Conservation (phyloP, 768 basidiomycete genomes). For the Lyophyllum shimeji region DNA sequence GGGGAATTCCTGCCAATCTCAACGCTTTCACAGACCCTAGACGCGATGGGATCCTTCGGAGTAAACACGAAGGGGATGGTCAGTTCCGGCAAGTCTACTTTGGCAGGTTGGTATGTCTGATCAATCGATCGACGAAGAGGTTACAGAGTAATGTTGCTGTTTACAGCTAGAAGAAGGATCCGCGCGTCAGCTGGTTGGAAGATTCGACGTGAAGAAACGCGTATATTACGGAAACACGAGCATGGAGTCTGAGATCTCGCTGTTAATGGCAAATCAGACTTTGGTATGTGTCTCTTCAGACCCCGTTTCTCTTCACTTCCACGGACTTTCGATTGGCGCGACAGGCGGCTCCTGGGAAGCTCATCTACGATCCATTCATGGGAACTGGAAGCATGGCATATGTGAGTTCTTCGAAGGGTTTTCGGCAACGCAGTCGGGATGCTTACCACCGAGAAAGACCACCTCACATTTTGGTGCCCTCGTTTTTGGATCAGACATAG, state of each 20-base stretch:
- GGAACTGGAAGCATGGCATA: slow-evolving; percentile 93
- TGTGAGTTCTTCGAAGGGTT: slow-evolving; percentile 38
- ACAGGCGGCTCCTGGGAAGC: slow-evolving; percentile 83
- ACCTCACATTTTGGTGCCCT: slow-evolving; percentile 85
- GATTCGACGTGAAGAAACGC: slow-evolving; percentile 88
- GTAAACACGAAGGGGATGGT: slow-evolving; percentile 61
- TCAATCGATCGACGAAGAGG: background rate
- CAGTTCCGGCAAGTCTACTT: slow-evolving; percentile 73
- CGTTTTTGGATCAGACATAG: slow-evolving; percentile 92
- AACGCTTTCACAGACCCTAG: slow-evolving; percentile 41
- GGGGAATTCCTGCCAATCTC: background rate
- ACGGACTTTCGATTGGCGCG: background rate
- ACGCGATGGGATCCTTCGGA: slow-evolving; percentile 43
- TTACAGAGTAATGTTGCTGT: background rate
- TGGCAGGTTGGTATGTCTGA: slow-evolving; percentile 76
- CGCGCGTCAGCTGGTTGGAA: slow-evolving; percentile 64
- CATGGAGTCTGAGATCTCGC: slow-evolving; percentile 95
- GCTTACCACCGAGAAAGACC: slow-evolving; percentile 46
- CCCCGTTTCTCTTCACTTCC: background rate
- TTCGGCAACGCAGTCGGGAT: background rate
- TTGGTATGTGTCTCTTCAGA: slow-evolving; percentile 45
- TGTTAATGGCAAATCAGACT: slow-evolving; percentile 96
- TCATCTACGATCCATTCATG: slow-evolving; percentile 94
- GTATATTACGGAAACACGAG: slow-evolving; percentile 93
- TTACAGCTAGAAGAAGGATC: slow-evolving; percentile 56